Evolutionary conservation across 139 green algal genomes (phyloP).

Genomic region (Chlamydomonas asymmetrica): DNA sequence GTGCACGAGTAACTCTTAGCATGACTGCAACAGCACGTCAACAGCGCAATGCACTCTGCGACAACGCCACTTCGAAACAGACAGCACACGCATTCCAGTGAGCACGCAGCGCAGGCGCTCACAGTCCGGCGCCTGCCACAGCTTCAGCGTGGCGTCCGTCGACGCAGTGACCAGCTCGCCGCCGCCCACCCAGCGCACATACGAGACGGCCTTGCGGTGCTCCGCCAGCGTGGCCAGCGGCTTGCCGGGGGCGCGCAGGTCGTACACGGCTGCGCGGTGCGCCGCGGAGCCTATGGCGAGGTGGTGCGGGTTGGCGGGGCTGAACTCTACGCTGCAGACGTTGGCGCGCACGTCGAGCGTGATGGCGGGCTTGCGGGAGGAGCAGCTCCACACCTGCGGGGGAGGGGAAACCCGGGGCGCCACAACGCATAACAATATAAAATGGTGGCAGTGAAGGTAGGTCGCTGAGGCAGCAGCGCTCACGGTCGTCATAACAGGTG

Average conservation of each 20-base stretch:
- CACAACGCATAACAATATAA: no score
- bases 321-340: slow-evolving; percentile 89
- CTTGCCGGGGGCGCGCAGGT: slow-evolving; percentile 28
- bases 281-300: slow-evolving; percentile 85
- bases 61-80: no score
- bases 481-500: no score
- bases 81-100: no score
- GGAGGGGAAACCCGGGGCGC: no score
- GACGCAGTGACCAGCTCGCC: slow-evolving; percentile 81
- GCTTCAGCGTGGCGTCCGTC: slow-evolving; percentile 83
- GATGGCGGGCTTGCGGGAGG: slow-evolving; percentile 1
- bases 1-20: no score
- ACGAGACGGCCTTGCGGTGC: slow-evolving; percentile 80
- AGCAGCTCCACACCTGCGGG: slow-evolving; percentile 36
- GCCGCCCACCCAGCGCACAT: slow-evolving; percentile 81
- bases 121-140: no score
- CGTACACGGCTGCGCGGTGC: slow-evolving; percentile 45
- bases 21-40: no score
- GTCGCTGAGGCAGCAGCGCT: no score
- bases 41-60: no score
- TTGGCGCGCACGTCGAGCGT: slow-evolving; percentile 77
- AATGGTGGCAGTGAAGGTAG: no score
- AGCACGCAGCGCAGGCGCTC: no score
- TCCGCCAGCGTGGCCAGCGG: slow-evolving; percentile 27
- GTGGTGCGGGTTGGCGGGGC: slow-evolving; percentile 59